Evolutionary conservation across 306 rosid species (phyloP), one percentile per base, ranked within the genome.

Genomic region (Glycine latifolia): DNA sequence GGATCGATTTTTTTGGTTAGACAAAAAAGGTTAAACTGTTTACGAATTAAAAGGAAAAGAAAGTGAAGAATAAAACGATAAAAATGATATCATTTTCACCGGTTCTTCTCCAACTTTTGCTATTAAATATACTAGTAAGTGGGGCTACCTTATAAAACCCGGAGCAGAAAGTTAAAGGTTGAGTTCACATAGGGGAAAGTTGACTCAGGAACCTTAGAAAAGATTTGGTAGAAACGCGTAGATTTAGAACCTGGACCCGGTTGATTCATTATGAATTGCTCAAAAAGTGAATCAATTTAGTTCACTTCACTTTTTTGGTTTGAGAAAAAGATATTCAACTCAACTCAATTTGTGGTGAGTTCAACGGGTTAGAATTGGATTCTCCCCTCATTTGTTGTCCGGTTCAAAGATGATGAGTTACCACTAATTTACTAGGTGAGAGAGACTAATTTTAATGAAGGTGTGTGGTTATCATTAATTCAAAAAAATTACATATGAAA

Each of bases 141-240:
- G 48, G 81, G 81, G 79, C 77, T n/a, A 31, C 37, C 53, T 53
- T 66, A 75, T 67, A 63, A 63, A 70, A 76, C 83, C 84, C 56
- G 55, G 83, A 75, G 82, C 60, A 73, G 61, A 82, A 78, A 53
- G 90, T 82, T 67, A 46, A 67, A 53, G 54, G 81, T 81, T 14
- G 68, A 67, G 74, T 79, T 43, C 70, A 76, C 37, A 75, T 2
- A 10, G 59, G n/a, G 9, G 13, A 14, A 63, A 74, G 69, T 56
- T 62, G 63, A 14, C 6, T 67, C 54, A 33, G 14, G 47, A 48
- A 53, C 35, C 10, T 58, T 16, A 33, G 20, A 68, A 41, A 71
- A 59, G 88, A 86, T 86, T 88, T 75, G 86, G 86, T 88, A 70
- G 82, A 83, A 65, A 62, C 47, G n/a, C 54, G 53, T 67, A 13